Percentiles rank a stretch among this genome's conserved stretches.
These are phyloP conservation scores for Hanseniaspora clermontiae DNA, from an alignment of 805 yeast genomes.

Conservation along the genomic window DNA sequence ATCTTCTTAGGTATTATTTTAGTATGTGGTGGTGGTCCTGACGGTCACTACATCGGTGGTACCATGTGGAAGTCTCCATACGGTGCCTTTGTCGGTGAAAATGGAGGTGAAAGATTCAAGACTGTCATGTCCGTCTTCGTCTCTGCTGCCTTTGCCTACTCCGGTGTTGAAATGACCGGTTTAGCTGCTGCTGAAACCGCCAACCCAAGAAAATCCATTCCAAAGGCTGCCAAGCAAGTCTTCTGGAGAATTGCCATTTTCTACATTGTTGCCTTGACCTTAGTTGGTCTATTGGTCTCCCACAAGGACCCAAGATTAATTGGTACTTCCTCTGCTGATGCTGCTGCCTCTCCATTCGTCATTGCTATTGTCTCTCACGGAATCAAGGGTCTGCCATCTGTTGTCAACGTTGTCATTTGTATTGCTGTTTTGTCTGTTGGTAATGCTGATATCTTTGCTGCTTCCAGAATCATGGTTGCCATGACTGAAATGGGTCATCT, in stretches of 20 bases:
- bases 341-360: slow-evolving; percentile 72
- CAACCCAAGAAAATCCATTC: slow-evolving; percentile 36
- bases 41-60: slow-evolving; percentile 38
- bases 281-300: slow-evolving; percentile 39
- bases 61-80: slow-evolving; percentile 38
- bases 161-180: slow-evolving; percentile 42
- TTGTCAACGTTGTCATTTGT: slow-evolving; percentile 56
- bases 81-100: slow-evolving; percentile 44
- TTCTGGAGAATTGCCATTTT: slow-evolving; percentile 44
- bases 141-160: slow-evolving; percentile 43
- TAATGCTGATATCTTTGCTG: slow-evolving; percentile 55
- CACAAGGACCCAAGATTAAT: slow-evolving; percentile 33
- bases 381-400: slow-evolving; percentile 48
- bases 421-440: slow-evolving; percentile 59
- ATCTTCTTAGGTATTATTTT: slow-evolving; percentile 41
- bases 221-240: slow-evolving; percentile 43
- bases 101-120: slow-evolving; percentile 31
- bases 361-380: slow-evolving; percentile 56
- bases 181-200: slow-evolving; percentile 39
- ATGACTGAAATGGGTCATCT: slow-evolving; percentile 52
- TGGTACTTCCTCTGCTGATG: slow-evolving; percentile 41
- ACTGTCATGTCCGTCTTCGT: slow-evolving; percentile 44
- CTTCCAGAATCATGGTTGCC: slow-evolving; percentile 53
- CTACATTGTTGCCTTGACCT: slow-evolving; percentile 33
- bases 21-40: slow-evolving; percentile 39